These are phyloP conservation scores for Zopfochytrium polystomum DNA, from an alignment of 371 early-diverging fungal species.

Conservation along the genomic window DNA sequence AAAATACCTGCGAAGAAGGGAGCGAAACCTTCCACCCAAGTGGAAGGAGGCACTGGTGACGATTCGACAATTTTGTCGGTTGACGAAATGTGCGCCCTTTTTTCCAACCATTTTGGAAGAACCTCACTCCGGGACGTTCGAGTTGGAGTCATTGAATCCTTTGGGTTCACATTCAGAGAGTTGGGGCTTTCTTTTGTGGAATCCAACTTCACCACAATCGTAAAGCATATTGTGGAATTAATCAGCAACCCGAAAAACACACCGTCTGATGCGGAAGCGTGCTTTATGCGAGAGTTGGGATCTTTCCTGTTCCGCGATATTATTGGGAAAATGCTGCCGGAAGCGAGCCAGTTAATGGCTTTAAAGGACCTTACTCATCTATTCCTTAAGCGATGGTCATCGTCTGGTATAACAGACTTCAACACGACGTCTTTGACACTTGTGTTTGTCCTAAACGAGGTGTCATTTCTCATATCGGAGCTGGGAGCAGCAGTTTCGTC, in stretches of 20 bases:
- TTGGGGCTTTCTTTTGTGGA: constrained; percentile 75
- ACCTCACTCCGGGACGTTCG: constrained; percentile 67
- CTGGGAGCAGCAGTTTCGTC: constrained; percentile 73
- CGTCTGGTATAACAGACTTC: background rate
- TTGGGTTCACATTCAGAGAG: constrained; percentile 67
- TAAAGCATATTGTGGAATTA: constrained; percentile 62
- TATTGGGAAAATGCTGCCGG: constrained; percentile 70
- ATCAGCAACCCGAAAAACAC: constrained; percentile 32
- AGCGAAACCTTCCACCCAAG: constrained; percentile 13
- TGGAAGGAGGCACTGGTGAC: background rate
- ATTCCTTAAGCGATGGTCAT: constrained; percentile 61
- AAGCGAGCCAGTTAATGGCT: constrained; percentile 75
- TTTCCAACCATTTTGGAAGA: constrained; percentile 60
- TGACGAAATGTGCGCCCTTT: constrained; percentile 65
- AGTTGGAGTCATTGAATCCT: constrained; percentile 77
- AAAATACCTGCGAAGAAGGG: constrained; percentile 24
- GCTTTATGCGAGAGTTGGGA: constrained; percentile 64
- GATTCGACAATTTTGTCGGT: constrained; percentile 51
- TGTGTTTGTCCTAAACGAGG: constrained; percentile 71
- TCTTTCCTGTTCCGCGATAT: constrained; percentile 73
- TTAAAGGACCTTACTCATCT: constrained; percentile 60
- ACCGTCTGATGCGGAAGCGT: constrained; percentile 44
- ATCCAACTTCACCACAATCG: constrained; percentile 65
- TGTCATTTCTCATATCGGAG: constrained; percentile 68
- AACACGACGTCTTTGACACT: constrained; percentile 45